Base-by-base conservation (phyloP, 495 filamentous ascomycete genomes). In the Apiosordaria backusii region DNA sequence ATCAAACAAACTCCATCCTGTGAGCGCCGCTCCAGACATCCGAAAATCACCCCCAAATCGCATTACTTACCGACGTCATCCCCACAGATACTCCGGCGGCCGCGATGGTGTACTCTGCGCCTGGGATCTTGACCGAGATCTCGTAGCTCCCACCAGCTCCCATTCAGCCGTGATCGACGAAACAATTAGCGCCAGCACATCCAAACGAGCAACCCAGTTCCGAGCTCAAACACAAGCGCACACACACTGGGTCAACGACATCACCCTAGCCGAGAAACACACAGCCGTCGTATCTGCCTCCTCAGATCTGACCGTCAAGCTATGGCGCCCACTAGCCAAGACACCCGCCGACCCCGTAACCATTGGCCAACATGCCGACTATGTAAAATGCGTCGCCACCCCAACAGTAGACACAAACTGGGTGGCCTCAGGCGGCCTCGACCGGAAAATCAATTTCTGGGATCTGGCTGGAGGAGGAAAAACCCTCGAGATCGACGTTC, bases 231-330 rank as follows among this genome's bases (percentile, higher is more conserved):
- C 93, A n/a, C 93, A 97, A 72, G 96, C 95, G 15, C 95, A 99
- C 75, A 98, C 93, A 26, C 94, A 98, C 77, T 98, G 95, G 95
- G 90, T 99, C 76, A 98, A 98, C 74, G 94, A 98, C 72, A 91
- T 99, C 65, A 86, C 88, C n/a, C 86, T 98, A 62, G 88, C 90
- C 26, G 85, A 93, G 70, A 86, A 89, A 60, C 91, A 97, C 74
- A 84, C 87, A 19, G 92, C 92, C 6, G 81, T 99, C 13, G 90
- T 97, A 7, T 97, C 96, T 13, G 94, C 92, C 22, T 98, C 95
- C 4, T 97, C 96, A 15, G 95, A 99, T 77, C 88, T 96, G 29
- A 93, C 91, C 10, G 94, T 99, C 59, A 92, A 96, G 77, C 82
- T 96, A 74, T 99, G 95, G 95, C 87, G 93, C 66, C 95, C 95